Evolutionary conservation across 192 early-diverging fungal species (phyloP).

Genomic region (Linnemannia elongata): DNA sequence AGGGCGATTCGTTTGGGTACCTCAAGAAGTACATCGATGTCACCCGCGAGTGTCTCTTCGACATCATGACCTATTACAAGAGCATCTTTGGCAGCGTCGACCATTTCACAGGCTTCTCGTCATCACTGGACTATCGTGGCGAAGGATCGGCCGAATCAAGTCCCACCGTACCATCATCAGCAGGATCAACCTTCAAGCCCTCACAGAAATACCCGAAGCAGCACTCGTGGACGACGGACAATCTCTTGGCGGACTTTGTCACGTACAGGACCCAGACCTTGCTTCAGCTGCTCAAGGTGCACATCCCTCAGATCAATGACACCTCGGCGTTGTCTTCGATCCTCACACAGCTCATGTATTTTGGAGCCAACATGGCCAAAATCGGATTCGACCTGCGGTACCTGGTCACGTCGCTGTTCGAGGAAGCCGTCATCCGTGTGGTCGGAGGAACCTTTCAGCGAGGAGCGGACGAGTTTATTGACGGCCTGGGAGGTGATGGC

Average conservation of each 20-base stretch:
- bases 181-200: neutral
- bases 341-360: constrained; percentile 85
- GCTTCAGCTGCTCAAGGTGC: constrained; percentile 47
- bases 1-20: constrained; percentile 69
- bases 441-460: constrained; percentile 63
- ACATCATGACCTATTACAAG: constrained; percentile 86
- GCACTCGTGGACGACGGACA: constrained; percentile 60
- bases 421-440: constrained; percentile 69
- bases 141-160: neutral
- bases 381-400: constrained; percentile 84
- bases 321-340: constrained; percentile 72
- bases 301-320: constrained; percentile 72
- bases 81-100: constrained; percentile 73
- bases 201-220: constrained; percentile 16
- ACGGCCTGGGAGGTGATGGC: constrained; percentile 54
- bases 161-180: neutral
- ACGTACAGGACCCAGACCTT: constrained; percentile 62
- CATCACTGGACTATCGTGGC: constrained; percentile 12
- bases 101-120: constrained; percentile 29
- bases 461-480: constrained; percentile 64
- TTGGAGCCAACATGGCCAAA: constrained; percentile 82
- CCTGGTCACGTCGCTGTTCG: constrained; percentile 70
- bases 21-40: constrained; percentile 84
- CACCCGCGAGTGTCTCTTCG: constrained; percentile 84
- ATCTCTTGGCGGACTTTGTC: constrained; percentile 77